These are phyloP conservation scores for Aspergillus jensenii DNA, from an alignment of 2,329 filamentous ascomycete genomes.

Conservation along the genomic window DNA sequence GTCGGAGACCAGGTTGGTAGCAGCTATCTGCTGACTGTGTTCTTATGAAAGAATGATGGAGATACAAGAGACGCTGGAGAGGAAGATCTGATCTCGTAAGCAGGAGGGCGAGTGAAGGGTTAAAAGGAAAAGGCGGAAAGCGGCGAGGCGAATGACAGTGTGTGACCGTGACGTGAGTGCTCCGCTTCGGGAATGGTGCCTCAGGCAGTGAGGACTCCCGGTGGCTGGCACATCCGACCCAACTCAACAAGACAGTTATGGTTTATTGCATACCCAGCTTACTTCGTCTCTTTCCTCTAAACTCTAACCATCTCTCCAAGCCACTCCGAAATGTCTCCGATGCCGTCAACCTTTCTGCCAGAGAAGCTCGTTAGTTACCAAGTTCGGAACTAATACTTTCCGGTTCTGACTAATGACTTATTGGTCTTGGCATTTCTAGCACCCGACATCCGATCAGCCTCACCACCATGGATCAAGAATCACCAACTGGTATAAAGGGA, in stretches of 20 bases:
- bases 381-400: not conserved
- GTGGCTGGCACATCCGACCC: not conserved
- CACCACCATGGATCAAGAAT: too few species aligned
- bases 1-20: constrained; percentile 9
- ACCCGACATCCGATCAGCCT: not conserved
- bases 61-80: constrained; percentile 7
- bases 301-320: not conserved
- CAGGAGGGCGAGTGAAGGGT: constrained; percentile 11
- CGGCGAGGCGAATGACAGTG: not conserved
- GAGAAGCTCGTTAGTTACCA: not conserved
- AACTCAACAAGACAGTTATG: not conserved
- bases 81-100: constrained; percentile 25
- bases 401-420: not conserved
- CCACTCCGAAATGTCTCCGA: not conserved
- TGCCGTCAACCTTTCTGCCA: too few species aligned
- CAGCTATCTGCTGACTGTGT: constrained; percentile 17
- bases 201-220: not conserved
- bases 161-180: not conserved
- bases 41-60: constrained; percentile 12
- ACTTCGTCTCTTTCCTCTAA: too few species aligned
- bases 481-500: too few species aligned
- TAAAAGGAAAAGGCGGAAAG: constrained; percentile 2
- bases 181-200: not conserved
- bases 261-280: too few species aligned
- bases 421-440: not conserved